Evolutionary conservation across 2,329 filamentous ascomycete genomes (phyloP).

Genomic region (Thielaviopsis cerberus): DNA sequence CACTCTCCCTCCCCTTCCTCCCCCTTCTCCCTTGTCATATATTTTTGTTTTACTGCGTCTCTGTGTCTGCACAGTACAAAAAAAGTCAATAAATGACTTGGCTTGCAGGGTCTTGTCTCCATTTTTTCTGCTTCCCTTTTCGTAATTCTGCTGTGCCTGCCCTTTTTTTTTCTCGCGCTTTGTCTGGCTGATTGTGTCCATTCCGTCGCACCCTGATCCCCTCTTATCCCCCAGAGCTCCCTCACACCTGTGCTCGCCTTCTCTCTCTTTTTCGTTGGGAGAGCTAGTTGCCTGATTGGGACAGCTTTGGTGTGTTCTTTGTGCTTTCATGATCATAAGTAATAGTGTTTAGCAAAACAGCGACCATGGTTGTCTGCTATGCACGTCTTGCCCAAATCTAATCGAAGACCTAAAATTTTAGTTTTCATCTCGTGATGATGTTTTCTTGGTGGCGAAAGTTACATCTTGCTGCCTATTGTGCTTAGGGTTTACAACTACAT

Average conservation of each 20-base stretch:
- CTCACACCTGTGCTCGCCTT: conserved; percentile 11
- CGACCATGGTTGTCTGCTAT: no score
- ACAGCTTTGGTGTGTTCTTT: not conserved
- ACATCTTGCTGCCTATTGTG: no score
- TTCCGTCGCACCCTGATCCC: not conserved
- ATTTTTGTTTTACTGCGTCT: no score
- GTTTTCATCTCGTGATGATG: no score
- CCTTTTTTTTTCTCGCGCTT: conserved; percentile 6
- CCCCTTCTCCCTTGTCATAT: not conserved
- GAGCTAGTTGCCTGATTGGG: conserved; percentile 5
- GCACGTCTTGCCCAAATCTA: no score
- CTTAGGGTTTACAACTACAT: not conserved
- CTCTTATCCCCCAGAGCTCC: conserved; percentile 13
- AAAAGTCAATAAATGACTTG: not conserved
- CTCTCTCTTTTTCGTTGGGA: conserved; percentile 10
- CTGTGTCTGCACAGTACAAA: not conserved
- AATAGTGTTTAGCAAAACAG: not conserved
- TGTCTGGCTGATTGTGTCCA: conserved; percentile 9
- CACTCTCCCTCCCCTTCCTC: not conserved
- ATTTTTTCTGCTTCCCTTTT: conserved; percentile 1
- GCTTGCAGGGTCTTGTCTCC: not conserved
- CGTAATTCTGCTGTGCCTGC: not conserved
- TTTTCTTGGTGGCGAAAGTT: not conserved
- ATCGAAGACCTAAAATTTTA: no score
- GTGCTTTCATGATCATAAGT: not conserved